phyloP scores from a whole-genome alignment of 2,329 filamentous ascomycete genomes.

The Bipolaris gigantea region DNA sequence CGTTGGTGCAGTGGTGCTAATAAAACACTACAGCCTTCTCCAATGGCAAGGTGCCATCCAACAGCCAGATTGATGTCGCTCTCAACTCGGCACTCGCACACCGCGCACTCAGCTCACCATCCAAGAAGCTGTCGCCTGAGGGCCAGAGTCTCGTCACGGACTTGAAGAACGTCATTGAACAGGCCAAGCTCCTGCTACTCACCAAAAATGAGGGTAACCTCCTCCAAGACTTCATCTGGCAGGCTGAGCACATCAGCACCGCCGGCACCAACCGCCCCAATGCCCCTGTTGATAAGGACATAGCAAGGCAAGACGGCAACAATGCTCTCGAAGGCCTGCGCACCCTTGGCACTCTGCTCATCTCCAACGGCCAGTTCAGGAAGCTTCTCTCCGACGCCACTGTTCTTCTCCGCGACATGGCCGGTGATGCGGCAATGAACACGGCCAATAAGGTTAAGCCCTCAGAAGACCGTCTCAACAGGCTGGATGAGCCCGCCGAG shows the following conservation, averaged over 20 bases:
- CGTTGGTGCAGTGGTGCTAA: conserved; percentile 15
- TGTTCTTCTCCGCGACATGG: conserved; percentile 84
- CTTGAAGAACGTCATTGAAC: conserved; percentile 74
- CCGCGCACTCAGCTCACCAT: conserved; percentile 68
- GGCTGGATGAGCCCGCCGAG: conserved; percentile 80
- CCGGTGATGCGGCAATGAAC: conserved; percentile 82
- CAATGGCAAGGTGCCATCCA: conserved; percentile 88
- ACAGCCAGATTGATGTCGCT: conserved; percentile 93
- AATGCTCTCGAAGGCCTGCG: conserved; percentile 82
- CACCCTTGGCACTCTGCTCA: conserved; percentile 82
- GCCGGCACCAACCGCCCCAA: conserved; percentile 64
- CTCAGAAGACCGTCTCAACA: conserved; percentile 70
- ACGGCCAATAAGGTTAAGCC: conserved; percentile 76
- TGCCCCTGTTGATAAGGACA: conserved; percentile 72
- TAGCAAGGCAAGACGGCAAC: conserved; percentile 79
- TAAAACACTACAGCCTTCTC: conserved; percentile 66
- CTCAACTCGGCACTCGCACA: conserved; percentile 84
- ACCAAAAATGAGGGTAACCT: conserved; percentile 95
- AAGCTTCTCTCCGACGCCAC: conserved; percentile 82
- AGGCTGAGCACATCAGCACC: conserved; percentile 74
- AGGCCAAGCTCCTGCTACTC: conserved; percentile 81
- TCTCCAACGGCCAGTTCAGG: conserved; percentile 95
- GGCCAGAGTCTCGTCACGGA: conserved; percentile 79
- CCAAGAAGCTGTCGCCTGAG: conserved; percentile 76
- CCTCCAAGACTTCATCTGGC: conserved; percentile 96